These are phyloP conservation scores for Aspergillus nidulans DNA, from an alignment of 495 filamentous ascomycete genomes.

Conservation along the genomic window DNA sequence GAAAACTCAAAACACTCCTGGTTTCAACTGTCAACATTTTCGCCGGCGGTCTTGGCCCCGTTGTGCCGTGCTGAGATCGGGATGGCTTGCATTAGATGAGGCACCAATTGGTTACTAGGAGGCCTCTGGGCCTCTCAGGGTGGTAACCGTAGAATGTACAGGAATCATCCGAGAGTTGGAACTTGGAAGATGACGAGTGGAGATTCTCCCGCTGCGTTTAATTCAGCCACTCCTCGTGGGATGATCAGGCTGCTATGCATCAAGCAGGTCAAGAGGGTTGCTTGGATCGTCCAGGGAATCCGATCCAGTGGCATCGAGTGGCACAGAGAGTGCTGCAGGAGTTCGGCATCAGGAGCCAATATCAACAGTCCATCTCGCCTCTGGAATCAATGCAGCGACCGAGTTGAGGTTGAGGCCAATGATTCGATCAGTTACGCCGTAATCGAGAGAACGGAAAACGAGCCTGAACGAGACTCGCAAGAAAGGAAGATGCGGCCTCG, in stretches of 20 bases:
- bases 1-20: no score
- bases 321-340: neutral
- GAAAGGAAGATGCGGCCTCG: neutral
- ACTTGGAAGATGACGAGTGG: neutral
- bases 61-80: neutral
- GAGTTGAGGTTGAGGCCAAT: neutral
- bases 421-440: neutral
- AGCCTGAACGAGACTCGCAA: neutral
- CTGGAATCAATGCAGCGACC: neutral
- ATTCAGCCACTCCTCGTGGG: slow-evolving; percentile 19
- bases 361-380: neutral
- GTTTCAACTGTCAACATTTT: neutral
- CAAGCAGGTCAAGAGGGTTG: slow-evolving; percentile 2
- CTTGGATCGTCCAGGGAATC: neutral
- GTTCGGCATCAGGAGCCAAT: neutral
- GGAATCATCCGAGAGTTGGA: neutral
- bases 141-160: neutral
- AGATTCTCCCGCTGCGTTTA: slow-evolving; percentile 13
- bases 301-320: neutral
- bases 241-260: slow-evolving; percentile 21
- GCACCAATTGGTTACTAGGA: neutral
- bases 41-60: no score
- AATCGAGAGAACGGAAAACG: no score
- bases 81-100: neutral
- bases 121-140: neutral